Evolutionary conservation across 768 basidiomycete species (phyloP).

Genomic region (Wakefieldia striispora): DNA sequence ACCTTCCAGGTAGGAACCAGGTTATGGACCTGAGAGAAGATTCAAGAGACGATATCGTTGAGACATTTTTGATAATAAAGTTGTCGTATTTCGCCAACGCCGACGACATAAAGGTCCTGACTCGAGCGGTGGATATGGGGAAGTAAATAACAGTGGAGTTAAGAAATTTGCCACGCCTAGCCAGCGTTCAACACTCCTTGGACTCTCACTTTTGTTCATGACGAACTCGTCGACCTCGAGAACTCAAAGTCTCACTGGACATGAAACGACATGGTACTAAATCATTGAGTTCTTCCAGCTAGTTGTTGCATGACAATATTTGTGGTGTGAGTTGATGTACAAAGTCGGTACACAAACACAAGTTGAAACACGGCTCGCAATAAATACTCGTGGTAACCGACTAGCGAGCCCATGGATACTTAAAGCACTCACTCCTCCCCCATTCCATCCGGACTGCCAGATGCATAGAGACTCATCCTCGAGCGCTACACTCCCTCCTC

Average conservation of each 20-base stretch:
- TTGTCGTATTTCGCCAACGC: constrained; percentile 73
- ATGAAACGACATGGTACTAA: too few species aligned
- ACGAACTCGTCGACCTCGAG: too few species aligned
- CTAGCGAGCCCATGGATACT: not conserved
- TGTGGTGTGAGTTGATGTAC: constrained; percentile 16
- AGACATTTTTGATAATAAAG: constrained; percentile 81
- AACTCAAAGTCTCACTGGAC: too few species aligned
- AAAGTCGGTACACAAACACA: constrained; percentile 27
- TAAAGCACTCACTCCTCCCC: constrained; percentile 6
- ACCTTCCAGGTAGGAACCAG: constrained; percentile 94
- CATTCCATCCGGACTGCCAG: constrained; percentile 4
- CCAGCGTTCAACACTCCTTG: too few species aligned
- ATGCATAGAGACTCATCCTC: constrained; percentile 28
- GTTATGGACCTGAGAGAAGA: constrained; percentile 85
- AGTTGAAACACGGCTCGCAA: not conserved
- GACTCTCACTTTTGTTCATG: too few species aligned
- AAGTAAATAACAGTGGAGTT: not conserved
- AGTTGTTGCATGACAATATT: too few species aligned
- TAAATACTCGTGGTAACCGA: constrained; percentile 18
- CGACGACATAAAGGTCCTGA: constrained; percentile 47
- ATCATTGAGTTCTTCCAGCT: too few species aligned
- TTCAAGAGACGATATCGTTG: constrained; percentile 85
- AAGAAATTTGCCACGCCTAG: constrained; percentile 6
- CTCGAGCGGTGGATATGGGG: not conserved
- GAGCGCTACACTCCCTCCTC: constrained; percentile 28